These are phyloP conservation scores for Dactylonectria estremocensis DNA, from an alignment of 2,329 filamentous ascomycete species.

Conservation along the genomic window DNA sequence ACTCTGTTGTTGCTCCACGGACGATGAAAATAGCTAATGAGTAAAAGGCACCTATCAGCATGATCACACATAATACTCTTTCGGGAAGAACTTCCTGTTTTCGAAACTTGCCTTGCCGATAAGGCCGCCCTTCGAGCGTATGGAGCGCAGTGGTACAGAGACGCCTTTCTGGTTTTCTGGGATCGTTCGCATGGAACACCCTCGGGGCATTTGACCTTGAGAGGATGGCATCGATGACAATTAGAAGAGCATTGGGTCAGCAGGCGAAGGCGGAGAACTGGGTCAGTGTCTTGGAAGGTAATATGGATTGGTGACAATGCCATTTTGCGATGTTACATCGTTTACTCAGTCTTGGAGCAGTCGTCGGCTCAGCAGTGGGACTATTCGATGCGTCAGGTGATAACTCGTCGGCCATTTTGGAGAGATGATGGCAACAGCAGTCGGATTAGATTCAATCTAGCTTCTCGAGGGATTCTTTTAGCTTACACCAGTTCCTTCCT, in stretches of 20 bases:
- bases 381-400: conserved; percentile 2
- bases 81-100: neutral
- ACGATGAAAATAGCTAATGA: conserved; percentile 25
- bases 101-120: conserved; percentile 23
- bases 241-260: conserved; percentile 14
- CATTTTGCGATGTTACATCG: conserved; percentile 10
- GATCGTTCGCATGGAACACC: conserved; percentile 31
- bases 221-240: conserved; percentile 34
- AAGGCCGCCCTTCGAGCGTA: conserved; percentile 29
- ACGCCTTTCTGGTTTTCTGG: conserved; percentile 22
- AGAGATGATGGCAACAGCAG: neutral
- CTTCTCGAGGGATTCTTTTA: too few relatives aligned
- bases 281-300: neutral
- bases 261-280: neutral
- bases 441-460: too few relatives aligned
- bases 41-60: neutral
- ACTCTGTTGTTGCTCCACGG: conserved; percentile 19
- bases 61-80: neutral
- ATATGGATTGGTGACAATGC: neutral
- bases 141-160: conserved; percentile 25
- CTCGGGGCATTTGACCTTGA: conserved; percentile 36
- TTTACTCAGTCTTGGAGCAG: neutral
- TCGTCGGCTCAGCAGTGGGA: neutral
- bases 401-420: neutral
- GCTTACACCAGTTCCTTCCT: too few relatives aligned